Base-by-base conservation (phyloP, 768 basidiomycete genomes). In the Xerocomellus intermedius region DNA sequence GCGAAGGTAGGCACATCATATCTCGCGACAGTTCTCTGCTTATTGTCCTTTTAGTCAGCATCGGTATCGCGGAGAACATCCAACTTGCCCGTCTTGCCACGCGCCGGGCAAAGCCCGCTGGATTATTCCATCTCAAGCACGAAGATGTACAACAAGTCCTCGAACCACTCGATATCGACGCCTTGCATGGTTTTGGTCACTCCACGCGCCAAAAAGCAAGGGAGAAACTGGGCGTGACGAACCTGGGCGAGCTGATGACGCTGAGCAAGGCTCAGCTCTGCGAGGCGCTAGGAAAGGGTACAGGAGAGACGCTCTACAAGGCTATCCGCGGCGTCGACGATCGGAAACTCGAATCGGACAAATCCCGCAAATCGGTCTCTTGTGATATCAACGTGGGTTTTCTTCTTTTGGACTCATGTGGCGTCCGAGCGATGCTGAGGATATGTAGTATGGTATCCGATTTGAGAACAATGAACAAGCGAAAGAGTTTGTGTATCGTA, bases 51-150 rank as follows among this genome's bases (percentile, higher is more conserved):
- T 3, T 49, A 95, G 94, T 94, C 7, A 94, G 91, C 68, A 89
- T 98, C 45, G 97, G 97, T 12, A 88, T 97, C 48, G 81, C 91
- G 0, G 83, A 91, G 58, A 99, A 98, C 72, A 89, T 96, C 61
- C 84, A 96, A 43, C 84, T 99, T 6, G 92, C 96, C 1, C 89
- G 94, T 17, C 78, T 99, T 8, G 97, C 97, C 3, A 95, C 94
- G 0, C 83, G 91, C 8, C 79, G 78, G 6, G 97, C 97, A 6
- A 99, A 99, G 66, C 97, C 97, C 0, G 94, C 88, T 0, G 87
- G 87, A 2, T 85, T 91, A 0, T 91, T 81, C 65, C 93, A 94
- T 59, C 81, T 99, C 14, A 60, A 78, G 0, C 74, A 74, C 4
- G 77, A 75, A 12, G 80, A 83, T 44, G 77, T 86, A 4, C 66